phyloP scores from a whole-genome alignment of 345 rosid genomes.

The Boechera stricta region DNA sequence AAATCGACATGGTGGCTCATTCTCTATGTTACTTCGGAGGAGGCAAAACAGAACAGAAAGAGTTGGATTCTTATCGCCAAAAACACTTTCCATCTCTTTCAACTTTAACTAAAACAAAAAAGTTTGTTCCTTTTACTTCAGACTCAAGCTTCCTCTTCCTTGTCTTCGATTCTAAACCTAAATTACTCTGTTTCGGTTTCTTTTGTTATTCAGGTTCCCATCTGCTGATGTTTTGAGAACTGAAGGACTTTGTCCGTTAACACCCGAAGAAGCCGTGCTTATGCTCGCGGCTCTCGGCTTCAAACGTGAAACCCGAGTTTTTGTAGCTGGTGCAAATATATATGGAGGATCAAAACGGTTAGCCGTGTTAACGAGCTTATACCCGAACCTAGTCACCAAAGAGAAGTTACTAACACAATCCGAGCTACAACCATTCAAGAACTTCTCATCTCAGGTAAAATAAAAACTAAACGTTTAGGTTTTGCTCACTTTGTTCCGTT shows the following conservation, averaged over 20 bases:
- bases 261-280: conserved; percentile 93
- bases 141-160: conserved; percentile 5
- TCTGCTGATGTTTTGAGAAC: conserved; percentile 70
- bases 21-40: conserved; percentile 93
- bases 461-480: background rate
- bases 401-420: conserved; percentile 75
- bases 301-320: conserved; percentile 69
- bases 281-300: conserved; percentile 98
- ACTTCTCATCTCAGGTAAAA: conserved; percentile 89
- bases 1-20: conserved; percentile 99
- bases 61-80: conserved; percentile 76
- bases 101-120: conserved; percentile 60
- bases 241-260: conserved; percentile 90
- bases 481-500: background rate
- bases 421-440: conserved; percentile 81
- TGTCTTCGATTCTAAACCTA: background rate
- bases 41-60: conserved; percentile 76
- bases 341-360: conserved; percentile 75
- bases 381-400: conserved; percentile 85
- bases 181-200: conserved; percentile 4
- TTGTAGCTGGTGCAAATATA: conserved; percentile 88
- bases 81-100: conserved; percentile 88
- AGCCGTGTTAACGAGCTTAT: conserved; percentile 71
- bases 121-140: conserved; percentile 47
- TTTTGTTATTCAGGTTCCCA: conserved; percentile 60